phyloP scores from a whole-genome alignment of 257 asterid genomes.

The Plantago major region DNA sequence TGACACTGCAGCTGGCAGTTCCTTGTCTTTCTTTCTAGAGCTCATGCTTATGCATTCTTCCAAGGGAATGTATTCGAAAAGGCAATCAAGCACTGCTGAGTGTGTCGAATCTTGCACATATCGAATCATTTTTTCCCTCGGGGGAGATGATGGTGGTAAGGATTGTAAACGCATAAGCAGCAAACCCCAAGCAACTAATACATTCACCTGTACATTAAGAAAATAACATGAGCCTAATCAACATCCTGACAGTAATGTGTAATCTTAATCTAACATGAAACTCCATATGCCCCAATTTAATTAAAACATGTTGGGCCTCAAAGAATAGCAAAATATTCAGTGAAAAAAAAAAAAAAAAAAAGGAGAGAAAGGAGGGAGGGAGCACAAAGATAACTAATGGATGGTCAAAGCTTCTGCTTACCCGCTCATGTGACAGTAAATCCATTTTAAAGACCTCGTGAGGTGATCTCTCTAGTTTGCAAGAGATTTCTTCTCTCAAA shows the following conservation, averaged over 20 bases:
- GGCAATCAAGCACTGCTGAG: slow-evolving; percentile 72
- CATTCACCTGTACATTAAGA: slow-evolving; percentile 53
- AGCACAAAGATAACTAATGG: not conserved
- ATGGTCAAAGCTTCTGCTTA: slow-evolving; percentile 24
- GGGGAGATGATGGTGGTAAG: slow-evolving; percentile 74
- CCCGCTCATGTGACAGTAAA: slow-evolving; percentile 68
- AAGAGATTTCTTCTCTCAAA: slow-evolving; percentile 71
- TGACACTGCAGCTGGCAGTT: slow-evolving; percentile 52
- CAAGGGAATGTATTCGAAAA: slow-evolving; percentile 81
- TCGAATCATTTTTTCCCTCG: slow-evolving; percentile 75
- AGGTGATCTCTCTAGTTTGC: slow-evolving; percentile 56
- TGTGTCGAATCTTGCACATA: slow-evolving; percentile 71
- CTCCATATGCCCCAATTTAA: not conserved
- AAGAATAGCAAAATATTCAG: not conserved
- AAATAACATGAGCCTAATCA: slow-evolving; percentile 17
- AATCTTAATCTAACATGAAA: slow-evolving; percentile 1
- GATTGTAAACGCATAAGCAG: slow-evolving; percentile 69
- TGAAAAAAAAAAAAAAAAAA: too few species aligned
- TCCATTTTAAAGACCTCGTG: slow-evolving; percentile 62
- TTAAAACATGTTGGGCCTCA: not conserved
- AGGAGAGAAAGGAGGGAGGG: too few species aligned
- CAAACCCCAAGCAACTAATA: slow-evolving; percentile 83
- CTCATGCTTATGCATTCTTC: slow-evolving; percentile 51
- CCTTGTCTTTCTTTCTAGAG: slow-evolving; percentile 66
- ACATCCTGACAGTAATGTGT: too few species aligned